These are phyloP conservation scores for Dendrocalamus latiflorus DNA, from an alignment of 202 grass and related monocot species.

Conservation along the genomic window DNA sequence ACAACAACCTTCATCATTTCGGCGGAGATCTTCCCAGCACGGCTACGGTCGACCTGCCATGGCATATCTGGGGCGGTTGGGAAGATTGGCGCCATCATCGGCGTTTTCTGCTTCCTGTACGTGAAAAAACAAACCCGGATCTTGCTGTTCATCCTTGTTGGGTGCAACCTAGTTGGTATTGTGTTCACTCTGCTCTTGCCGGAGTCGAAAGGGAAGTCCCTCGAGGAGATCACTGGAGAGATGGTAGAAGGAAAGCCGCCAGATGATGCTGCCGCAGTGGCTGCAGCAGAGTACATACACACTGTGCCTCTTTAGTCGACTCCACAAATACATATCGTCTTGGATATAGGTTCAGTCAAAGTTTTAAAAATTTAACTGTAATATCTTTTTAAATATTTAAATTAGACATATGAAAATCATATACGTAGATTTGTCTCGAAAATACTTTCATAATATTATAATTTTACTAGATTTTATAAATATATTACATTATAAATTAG, in stretches of 20 bases:
- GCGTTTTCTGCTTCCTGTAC: conserved; percentile 38
- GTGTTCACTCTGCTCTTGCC: conserved; percentile 47
- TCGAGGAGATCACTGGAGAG: conserved; percentile 52
- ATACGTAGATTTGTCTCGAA: no score
- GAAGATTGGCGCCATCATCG: conserved; percentile 50
- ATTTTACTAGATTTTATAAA: no score
- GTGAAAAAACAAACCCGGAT: neutral
- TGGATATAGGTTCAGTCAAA: no score
- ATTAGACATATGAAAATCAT: no score
- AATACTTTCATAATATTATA: no score
- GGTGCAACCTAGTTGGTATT: conserved; percentile 32
- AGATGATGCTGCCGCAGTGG: no score
- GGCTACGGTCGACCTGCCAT: conserved; percentile 57
- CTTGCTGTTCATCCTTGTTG: conserved; percentile 21
- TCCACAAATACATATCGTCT: no score
- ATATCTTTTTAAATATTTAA: no score
- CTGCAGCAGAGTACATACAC: no score
- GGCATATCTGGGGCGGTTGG: conserved; percentile 44
- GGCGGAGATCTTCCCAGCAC: conserved; percentile 23
- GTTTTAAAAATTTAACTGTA: no score
- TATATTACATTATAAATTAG: no score
- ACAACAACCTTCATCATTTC: conserved; percentile 45
- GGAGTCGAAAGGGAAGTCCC: conserved; percentile 49
- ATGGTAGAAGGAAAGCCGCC: neutral
- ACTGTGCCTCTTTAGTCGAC: no score